Evolutionary conservation across 2,329 filamentous ascomycete species (phyloP), one percentile per base, ranked within the genome.

Genomic region (Cytospora chrysosperma): DNA sequence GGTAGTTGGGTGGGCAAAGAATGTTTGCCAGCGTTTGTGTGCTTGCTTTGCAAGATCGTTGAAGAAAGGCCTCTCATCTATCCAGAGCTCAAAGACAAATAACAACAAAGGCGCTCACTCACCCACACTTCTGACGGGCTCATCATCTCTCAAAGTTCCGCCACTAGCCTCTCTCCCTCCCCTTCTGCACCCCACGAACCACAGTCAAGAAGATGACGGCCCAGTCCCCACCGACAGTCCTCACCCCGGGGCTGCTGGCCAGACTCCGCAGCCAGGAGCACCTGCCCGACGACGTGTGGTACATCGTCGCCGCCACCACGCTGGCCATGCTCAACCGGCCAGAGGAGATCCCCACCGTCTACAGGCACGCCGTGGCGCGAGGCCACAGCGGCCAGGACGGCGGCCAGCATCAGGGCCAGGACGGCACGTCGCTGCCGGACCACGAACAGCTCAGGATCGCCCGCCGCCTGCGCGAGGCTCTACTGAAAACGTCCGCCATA

Each of bases 261-360:
- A 75, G 74, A 4, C 73, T 83, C 26, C 73, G 77, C 32, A 72
- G 70, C 37, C 72, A 77, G 34, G 76, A 78, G 4, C 67, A 76
- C 37, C 70, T 84, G 4, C 81, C 81, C 10, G 70, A 67, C 8
- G 72, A 82, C 28, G 75, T 75, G 4, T 84, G 82, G 80, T 83
- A 84, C 66, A 76, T 81, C 56, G 73, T 84, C 34, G 73, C 78
- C 10, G 77, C 78, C 9, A 77, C 79, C 1, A 77, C 80, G 0
- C 70, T 84, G 34, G 77, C 77, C 6, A 72, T 78, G 15, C 72
- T 84, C 21, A 84, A 83, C 68, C 76, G 79, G 7, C 80, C 81
- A 3, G 77, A 81, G 60, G 79, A 83, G 63, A 78, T 84, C 21
- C 72, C 74, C 9, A 72, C 72, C 19, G 74, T 83, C 7, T 81